Conservation (phyloP, 2,329 filamentous ascomycete species). For the Aspergillus pseudonomiae region DNA sequence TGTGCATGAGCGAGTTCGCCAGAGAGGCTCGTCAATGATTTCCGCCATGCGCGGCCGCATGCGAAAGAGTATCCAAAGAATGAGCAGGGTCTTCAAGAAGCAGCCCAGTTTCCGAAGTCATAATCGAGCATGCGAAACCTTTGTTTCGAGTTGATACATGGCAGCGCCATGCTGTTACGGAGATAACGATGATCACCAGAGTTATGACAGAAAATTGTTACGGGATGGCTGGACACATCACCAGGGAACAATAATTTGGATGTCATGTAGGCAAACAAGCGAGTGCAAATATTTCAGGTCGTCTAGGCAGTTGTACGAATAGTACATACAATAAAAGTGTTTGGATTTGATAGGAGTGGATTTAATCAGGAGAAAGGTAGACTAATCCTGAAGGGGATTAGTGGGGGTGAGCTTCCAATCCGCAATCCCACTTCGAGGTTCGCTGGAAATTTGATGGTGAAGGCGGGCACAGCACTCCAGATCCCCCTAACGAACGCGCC, state of each 20-base stretch:
- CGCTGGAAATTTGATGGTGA: conserved; percentile 43
- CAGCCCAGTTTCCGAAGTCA: neutral
- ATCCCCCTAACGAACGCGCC: conserved; percentile 17
- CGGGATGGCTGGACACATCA: neutral
- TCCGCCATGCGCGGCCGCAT: conserved; percentile 19
- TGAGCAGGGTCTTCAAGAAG: conserved; percentile 25
- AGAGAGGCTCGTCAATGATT: conserved; percentile 19
- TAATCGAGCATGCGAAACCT: neutral
- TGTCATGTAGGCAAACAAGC: neutral
- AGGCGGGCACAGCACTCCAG: conserved; percentile 30
- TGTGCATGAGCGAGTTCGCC: conserved; percentile 4
- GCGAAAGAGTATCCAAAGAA: conserved; percentile 19
- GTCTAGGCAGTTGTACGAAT: neutral
- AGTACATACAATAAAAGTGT: neutral
- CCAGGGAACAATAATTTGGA: neutral
- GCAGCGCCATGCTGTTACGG: neutral
- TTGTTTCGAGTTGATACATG: neutral
- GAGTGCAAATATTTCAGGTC: neutral
- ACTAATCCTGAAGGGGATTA: conserved; percentile 33
- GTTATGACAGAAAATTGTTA: neutral
- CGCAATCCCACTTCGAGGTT: conserved; percentile 41
- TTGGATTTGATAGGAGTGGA: conserved; percentile 5
- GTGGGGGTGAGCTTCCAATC: conserved; percentile 37
- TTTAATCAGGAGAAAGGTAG: conserved; percentile 12
- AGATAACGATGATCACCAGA: neutral